phyloP scores from a whole-genome alignment of 805 yeast genomes.

The Candida saitoana region DNA sequence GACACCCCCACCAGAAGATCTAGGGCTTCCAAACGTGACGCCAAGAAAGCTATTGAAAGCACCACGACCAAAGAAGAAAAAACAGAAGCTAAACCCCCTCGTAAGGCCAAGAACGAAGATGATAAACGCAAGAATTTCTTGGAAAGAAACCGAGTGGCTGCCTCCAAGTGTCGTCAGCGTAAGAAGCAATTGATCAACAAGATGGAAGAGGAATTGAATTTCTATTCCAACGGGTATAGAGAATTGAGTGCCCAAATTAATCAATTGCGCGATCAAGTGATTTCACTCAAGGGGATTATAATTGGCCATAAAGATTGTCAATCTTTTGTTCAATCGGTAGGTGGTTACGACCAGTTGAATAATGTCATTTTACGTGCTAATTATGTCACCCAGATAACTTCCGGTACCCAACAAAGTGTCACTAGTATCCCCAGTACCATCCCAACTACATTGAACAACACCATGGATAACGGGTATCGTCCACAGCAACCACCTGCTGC shows the following conservation, averaged over 20 bases:
- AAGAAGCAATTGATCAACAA: constrained; percentile 84
- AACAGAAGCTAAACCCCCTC: constrained; percentile 9
- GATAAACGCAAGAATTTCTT: constrained; percentile 67
- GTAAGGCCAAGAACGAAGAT: constrained; percentile 19
- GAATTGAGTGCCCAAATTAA: constrained; percentile 56
- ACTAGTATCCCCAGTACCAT: constrained; percentile 36
- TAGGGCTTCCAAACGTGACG: not conserved
- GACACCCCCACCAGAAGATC: constrained; percentile 6
- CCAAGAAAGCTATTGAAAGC: constrained; percentile 2
- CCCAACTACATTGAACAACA: constrained; percentile 33
- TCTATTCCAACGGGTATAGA: constrained; percentile 67
- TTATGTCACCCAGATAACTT: constrained; percentile 24
- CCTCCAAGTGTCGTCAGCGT: constrained; percentile 90
- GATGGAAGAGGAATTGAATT: constrained; percentile 74
- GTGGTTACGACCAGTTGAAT: constrained; percentile 45
- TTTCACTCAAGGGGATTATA: constrained; percentile 45
- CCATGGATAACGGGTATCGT: constrained; percentile 7
- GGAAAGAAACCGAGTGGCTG: constrained; percentile 92
- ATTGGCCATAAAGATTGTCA: constrained; percentile 50
- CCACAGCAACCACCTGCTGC: constrained; percentile 9
- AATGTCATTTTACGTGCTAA: constrained; percentile 35
- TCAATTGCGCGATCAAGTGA: constrained; percentile 56
- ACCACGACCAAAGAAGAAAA: constrained; percentile 3
- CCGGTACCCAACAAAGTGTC: constrained; percentile 17
- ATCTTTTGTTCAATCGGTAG: constrained; percentile 36